Conservation (phyloP, 495 filamentous ascomycete genomes). For the Hapsidospora chrysogenum region DNA sequence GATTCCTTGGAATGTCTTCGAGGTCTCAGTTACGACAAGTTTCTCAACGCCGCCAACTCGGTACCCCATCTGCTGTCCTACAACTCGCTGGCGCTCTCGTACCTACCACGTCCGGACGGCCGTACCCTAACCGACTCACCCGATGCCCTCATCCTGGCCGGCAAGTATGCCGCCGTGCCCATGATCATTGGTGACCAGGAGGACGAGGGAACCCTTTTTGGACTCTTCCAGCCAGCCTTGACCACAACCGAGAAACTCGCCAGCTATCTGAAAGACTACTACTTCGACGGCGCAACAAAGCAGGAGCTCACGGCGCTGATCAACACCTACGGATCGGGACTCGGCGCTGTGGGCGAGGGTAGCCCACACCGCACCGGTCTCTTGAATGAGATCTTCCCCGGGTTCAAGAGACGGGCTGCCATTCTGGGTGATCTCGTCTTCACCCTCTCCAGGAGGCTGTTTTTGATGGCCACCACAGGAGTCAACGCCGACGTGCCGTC, state of each 20-base stretch:
- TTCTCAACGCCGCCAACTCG: conserved; percentile 46
- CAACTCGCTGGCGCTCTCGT: conserved; percentile 43
- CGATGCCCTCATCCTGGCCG: conserved; percentile 27
- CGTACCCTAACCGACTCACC: conserved; percentile 35
- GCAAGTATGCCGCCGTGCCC: conserved; percentile 38
- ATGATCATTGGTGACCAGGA: conserved; percentile 44
- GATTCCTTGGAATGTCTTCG: conserved; percentile 37
- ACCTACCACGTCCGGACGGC: conserved; percentile 50
- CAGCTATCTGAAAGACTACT: conserved; percentile 38
- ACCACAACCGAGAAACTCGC: conserved; percentile 37
- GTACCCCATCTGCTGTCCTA: conserved; percentile 47
- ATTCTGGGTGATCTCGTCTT: conserved; percentile 45
- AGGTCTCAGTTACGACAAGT: conserved; percentile 23
- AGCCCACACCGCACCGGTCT: conserved; percentile 48
- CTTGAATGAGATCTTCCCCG: conserved; percentile 40
- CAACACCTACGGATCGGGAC: conserved; percentile 37
- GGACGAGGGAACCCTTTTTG: conserved; percentile 43
- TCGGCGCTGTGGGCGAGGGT: conserved; percentile 28
- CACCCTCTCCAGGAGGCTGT: conserved; percentile 41
- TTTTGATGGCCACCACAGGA: conserved; percentile 24
- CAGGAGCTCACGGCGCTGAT: conserved; percentile 35
- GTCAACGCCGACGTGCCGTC: conserved; percentile 25
- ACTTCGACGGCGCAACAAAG: conserved; percentile 32
- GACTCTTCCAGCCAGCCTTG: conserved; percentile 45
- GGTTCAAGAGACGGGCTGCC: conserved; percentile 40